Base-by-base conservation (phyloP, 345 rosid genomes). In the Eucalyptus victrix region DNA sequence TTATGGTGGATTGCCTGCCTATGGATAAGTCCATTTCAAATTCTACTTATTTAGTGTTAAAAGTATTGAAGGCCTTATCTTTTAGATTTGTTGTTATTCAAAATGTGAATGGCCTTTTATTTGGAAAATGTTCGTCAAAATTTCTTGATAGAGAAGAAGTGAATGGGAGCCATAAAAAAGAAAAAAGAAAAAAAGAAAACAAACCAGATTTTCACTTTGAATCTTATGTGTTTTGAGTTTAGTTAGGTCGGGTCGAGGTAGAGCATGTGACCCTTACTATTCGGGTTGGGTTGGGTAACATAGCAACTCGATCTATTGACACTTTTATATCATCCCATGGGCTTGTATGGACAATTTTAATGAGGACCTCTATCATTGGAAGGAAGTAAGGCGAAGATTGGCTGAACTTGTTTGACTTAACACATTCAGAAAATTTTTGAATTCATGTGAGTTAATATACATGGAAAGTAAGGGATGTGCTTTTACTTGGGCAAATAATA, bases 1-100 rank as follows among this genome's bases (percentile, higher is more conserved):
- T 88, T 90, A 90, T 89, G 90, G 92, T 26, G 86, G 90, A 49
- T 60, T 89, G 89, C 90, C 93, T 32, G 15, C 91, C 45, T 91
- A 89, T 86, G 69, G 94, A 95, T 93, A 88, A 86, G 24, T 50
- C 14, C 49, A 18, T 34, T 54, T 85, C 32, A 11, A 12, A 49
- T n/a, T 67, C 47, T 47, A 40, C 72, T 87, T 32, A 17, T 86
- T 60, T n/a, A 51, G 18, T 32, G 47, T 69, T 85, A 88, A 87
- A 32, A 34, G 30, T 60, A 16, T 6, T 51, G 23, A 28, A 30
- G 40, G 42, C 49, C 30, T 16, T 23, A 47, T 50, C 67, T 85
- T 72, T 34, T 72, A 72, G 23, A 67, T 67, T 67, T 67, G 9
- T 51, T 2, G 0, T 51, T 51, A 51, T 51, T 51, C 54, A 51